Evolutionary conservation across 1,284 basidiomycete species (phyloP).

Genomic region (Malassezia arunalokei): DNA sequence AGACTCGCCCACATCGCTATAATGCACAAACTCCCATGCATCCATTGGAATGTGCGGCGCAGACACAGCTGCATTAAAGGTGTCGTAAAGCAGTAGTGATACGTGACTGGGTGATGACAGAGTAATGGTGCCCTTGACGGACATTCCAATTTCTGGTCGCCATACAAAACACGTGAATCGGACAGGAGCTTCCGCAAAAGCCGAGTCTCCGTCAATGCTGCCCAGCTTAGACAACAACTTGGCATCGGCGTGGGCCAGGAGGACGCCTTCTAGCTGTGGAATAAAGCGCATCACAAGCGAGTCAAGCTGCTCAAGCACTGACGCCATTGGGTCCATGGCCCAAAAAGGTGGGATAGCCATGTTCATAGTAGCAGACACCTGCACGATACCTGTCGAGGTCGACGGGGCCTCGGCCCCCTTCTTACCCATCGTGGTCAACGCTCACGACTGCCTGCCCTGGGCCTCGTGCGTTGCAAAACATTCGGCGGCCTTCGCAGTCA

Average conservation of each 20-base stretch:
- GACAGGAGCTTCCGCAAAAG: slow-evolving; percentile 66
- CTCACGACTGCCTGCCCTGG: neutral
- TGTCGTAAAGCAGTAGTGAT: slow-evolving; percentile 78
- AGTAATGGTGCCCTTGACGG: slow-evolving; percentile 76
- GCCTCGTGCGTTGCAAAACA: slow-evolving; percentile 8
- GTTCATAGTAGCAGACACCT: slow-evolving; percentile 28
- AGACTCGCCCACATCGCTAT: slow-evolving; percentile 27
- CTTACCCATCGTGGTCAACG: neutral
- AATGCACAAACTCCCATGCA: slow-evolving; percentile 75
- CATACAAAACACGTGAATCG: slow-evolving; percentile 75
- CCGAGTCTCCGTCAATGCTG: slow-evolving; percentile 68
- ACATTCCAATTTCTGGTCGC: slow-evolving; percentile 74
- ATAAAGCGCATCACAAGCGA: slow-evolving; percentile 50
- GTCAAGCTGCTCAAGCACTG: slow-evolving; percentile 38
- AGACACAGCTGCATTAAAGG: slow-evolving; percentile 94
- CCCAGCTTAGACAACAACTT: slow-evolving; percentile 60
- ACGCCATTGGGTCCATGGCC: slow-evolving; percentile 21
- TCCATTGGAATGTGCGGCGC: slow-evolving; percentile 74
- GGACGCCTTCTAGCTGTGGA: slow-evolving; percentile 70
- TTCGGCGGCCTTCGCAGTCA: neutral
- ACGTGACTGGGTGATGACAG: slow-evolving; percentile 88
- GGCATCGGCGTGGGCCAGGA: slow-evolving; percentile 71
- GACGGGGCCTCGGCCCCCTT: neutral
- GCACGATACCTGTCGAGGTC: slow-evolving; percentile 23
- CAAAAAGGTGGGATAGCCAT: slow-evolving; percentile 37